phyloP scores from a whole-genome alignment of 805 yeast genomes.

The Monosporozyma solicola region DNA sequence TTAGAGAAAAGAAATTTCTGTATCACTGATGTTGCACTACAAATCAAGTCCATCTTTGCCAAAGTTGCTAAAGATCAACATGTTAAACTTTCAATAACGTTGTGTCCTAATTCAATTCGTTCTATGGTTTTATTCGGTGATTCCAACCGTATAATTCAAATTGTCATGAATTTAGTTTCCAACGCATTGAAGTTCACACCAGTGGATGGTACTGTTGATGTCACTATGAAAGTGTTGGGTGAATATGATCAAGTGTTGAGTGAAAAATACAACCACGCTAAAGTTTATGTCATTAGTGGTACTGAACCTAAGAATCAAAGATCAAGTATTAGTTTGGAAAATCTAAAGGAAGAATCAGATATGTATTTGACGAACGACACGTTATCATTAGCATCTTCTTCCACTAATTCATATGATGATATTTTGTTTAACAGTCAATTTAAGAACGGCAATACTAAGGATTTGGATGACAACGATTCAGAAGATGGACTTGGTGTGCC shows the following conservation, averaged over 20 bases:
- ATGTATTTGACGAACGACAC: not conserved
- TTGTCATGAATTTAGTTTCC: slow-evolving; percentile 85
- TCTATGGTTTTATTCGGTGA: slow-evolving; percentile 75
- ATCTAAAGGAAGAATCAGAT: not conserved
- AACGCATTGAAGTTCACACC: slow-evolving; percentile 92
- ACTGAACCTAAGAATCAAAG: slow-evolving; percentile 8
- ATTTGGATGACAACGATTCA: slow-evolving; percentile 16
- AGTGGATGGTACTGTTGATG: slow-evolving; percentile 70
- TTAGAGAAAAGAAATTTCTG: slow-evolving; percentile 77
- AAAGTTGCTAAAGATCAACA: slow-evolving; percentile 71
- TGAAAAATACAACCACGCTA: slow-evolving; percentile 31
- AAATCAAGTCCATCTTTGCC: slow-evolving; percentile 75
- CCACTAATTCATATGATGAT: slow-evolving; percentile 35
- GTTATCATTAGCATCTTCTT: slow-evolving; percentile 14
- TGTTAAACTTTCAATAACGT: slow-evolving; percentile 53
- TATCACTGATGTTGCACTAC: slow-evolving; percentile 72
- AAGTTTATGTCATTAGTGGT: slow-evolving; percentile 37
- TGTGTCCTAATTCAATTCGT: slow-evolving; percentile 53
- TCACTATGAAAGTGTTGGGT: slow-evolving; percentile 54
- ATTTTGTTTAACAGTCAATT: slow-evolving; percentile 37
- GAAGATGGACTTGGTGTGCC: slow-evolving; percentile 17
- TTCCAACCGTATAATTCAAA: slow-evolving; percentile 81
- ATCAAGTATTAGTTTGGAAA: not conserved
- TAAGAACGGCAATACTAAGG: slow-evolving; percentile 24
- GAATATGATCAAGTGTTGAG: slow-evolving; percentile 56